phyloP scores from a whole-genome alignment of 139 green algal genomes.

The Micromonas pusilla region DNA sequence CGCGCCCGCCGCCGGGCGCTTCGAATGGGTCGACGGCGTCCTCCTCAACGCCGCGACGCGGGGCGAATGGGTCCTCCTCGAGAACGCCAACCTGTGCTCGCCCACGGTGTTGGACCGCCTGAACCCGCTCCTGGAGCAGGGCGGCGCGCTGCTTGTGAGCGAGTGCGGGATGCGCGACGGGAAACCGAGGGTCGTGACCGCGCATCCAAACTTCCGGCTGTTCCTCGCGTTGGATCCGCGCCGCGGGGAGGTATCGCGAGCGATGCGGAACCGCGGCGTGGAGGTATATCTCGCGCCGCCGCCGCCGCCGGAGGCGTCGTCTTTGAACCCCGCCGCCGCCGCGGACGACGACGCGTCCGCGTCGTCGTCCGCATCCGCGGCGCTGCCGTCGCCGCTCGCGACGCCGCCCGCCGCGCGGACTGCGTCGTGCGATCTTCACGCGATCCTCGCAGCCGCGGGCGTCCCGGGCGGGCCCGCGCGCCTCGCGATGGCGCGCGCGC shows the following conservation, averaged over 20 bases:
- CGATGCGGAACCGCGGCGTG: slow-evolving; percentile 95
- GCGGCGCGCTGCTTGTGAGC: slow-evolving; percentile 76
- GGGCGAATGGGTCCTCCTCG: slow-evolving; percentile 90
- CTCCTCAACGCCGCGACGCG: slow-evolving; percentile 71
- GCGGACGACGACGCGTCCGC: not conserved
- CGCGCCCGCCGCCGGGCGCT: slow-evolving; percentile 55
- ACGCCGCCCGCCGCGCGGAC: not conserved
- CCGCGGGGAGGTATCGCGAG: slow-evolving; percentile 86
- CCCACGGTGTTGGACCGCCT: slow-evolving; percentile 92
- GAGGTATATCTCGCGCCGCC: slow-evolving; percentile 77
- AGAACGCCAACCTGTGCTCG: slow-evolving; percentile 94
- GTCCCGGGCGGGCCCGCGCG: not conserved
- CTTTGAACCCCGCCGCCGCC: not conserved
- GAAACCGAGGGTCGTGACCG: slow-evolving; percentile 55
- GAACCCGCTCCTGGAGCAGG: slow-evolving; percentile 90
- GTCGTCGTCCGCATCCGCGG: not conserved
- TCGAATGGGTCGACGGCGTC: slow-evolving; percentile 96
- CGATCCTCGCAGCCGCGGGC: not conserved
- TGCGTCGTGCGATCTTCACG: not conserved
- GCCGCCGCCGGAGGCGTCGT: slow-evolving; percentile 28
- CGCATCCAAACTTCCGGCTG: slow-evolving; percentile 90
- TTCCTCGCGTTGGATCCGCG: slow-evolving; percentile 81
- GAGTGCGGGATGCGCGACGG: slow-evolving; percentile 60
- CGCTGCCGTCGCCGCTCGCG: not conserved
- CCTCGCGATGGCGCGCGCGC: not conserved